Evolutionary conservation across 345 rosid genomes (phyloP), one percentile per base, ranked within the genome.

Genomic region (Dipteronia dyeriana): DNA sequence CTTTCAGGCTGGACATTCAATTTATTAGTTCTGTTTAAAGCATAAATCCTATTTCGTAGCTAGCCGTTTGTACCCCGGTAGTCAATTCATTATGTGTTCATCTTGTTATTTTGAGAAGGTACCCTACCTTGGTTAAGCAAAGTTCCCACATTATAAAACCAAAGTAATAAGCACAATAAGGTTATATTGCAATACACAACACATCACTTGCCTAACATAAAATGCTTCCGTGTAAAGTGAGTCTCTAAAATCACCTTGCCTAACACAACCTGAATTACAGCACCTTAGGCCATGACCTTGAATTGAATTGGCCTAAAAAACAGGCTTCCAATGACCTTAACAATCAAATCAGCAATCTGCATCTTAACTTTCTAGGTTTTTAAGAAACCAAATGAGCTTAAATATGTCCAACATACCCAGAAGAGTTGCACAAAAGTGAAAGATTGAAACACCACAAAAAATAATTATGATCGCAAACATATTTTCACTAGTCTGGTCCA

Each of bases 21-120:
- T 20, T 41, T 10, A 71, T 53, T 43, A 51, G 16, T 31, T 53
- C 39, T 26, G 47, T 51, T 29, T 9, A 29, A 56, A 69, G 22
- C 64, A 71, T 53, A 29, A 71, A 53, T 71, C 47, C 25, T 31
- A 51, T 70, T 70, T 31, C 74, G 16, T 38, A 70, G 74, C 45
- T 53, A 25, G 60, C 19, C 31, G 6, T 69, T 20, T 4, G 62
- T 17, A 29, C 25, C 57, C 31, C 3, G 23, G 5, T 20, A 66
- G 5, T 38, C 23, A 16, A 38, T 12, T 66, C 47, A 66, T 23
- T 38, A 66, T 11, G 2, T 68, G 7, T 13, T 41, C 71, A 7
- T 20, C 26, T 59, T 7, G 26, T 63, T 39, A 7, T 63, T 63
- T 63, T 25, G 16, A 9, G 17, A 12, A n/a, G 63, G 22, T 56